Evolutionary conservation across 2,329 filamentous ascomycete species (phyloP).

Genomic region (Teratosphaeria viscida): DNA sequence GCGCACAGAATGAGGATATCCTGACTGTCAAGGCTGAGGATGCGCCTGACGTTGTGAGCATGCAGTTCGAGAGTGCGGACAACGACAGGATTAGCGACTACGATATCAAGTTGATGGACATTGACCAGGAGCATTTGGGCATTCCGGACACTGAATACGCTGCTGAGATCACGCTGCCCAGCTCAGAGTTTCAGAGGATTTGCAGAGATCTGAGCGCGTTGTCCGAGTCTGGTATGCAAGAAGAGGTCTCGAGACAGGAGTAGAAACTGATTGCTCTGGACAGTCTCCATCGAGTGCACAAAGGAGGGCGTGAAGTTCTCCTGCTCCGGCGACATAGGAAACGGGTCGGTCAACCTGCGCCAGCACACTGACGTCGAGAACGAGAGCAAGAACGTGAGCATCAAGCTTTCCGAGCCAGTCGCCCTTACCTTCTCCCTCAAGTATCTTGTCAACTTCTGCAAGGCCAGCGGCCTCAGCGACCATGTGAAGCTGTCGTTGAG

Average conservation of each 20-base stretch:
- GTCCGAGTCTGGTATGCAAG: slow-evolving; percentile 73
- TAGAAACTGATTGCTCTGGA: slow-evolving; percentile 13
- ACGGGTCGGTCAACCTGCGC: slow-evolving; percentile 83
- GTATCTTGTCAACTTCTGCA: slow-evolving; percentile 99
- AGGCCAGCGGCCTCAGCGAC: slow-evolving; percentile 73
- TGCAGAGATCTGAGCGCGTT: slow-evolving; percentile 83
- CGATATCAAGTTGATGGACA: slow-evolving; percentile 99
- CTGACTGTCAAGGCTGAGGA: slow-evolving; percentile 97
- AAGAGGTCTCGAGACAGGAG: not conserved
- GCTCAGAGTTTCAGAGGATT: slow-evolving; percentile 85
- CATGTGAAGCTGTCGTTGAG: slow-evolving; percentile 88
- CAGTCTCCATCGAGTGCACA: slow-evolving; percentile 88
- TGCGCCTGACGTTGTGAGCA: slow-evolving; percentile 86
- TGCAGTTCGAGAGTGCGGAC: slow-evolving; percentile 84
- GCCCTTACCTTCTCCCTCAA: slow-evolving; percentile 95
- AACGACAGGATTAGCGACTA: slow-evolving; percentile 95
- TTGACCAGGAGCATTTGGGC: slow-evolving; percentile 97
- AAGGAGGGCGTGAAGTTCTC: slow-evolving; percentile 97
- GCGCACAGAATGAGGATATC: slow-evolving; percentile 87
- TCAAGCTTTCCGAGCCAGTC: slow-evolving; percentile 85
- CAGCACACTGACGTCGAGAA: slow-evolving; percentile 85
- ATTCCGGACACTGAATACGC: slow-evolving; percentile 99
- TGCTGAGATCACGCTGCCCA: slow-evolving; percentile 80
- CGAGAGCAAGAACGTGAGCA: slow-evolving; percentile 72
- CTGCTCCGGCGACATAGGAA: slow-evolving; percentile 90